Conservation (phyloP, 2,329 filamentous ascomycete species). For the Fusarium foetens region DNA sequence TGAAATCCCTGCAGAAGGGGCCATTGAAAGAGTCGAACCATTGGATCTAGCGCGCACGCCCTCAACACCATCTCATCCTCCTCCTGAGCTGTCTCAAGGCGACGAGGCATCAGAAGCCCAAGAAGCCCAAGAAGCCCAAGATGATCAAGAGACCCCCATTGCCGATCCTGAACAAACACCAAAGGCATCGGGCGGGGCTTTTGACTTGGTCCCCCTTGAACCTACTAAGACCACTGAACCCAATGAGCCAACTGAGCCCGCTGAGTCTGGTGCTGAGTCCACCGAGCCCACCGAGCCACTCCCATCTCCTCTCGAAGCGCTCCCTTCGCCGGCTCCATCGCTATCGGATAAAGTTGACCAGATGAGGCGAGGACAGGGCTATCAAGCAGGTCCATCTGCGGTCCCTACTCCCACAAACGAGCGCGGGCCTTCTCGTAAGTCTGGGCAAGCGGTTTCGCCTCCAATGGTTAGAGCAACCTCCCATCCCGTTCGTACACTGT, state of each 20-base stretch:
- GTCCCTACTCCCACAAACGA: slow-evolving; percentile 46
- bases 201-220: slow-evolving; percentile 13
- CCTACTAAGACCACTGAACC: background rate
- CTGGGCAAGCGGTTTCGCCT: slow-evolving; percentile 59
- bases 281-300: slow-evolving; percentile 20
- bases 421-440: slow-evolving; percentile 56
- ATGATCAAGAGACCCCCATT: slow-evolving; percentile 17
- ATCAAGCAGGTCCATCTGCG: slow-evolving; percentile 46
- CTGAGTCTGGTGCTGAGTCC: background rate
- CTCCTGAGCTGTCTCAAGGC: slow-evolving; percentile 14
- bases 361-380: slow-evolving; percentile 60
- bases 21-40: slow-evolving; percentile 60
- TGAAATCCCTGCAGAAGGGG: slow-evolving; percentile 46
- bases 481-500: slow-evolving; percentile 59
- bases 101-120: slow-evolving; percentile 4
- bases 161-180: slow-evolving; percentile 41
- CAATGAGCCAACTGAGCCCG: background rate
- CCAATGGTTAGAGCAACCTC: slow-evolving; percentile 65
- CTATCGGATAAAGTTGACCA: slow-evolving; percentile 62
- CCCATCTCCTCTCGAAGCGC: slow-evolving; percentile 29
- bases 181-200: slow-evolving; percentile 19
- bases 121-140: background rate
- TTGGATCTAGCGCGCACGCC: slow-evolving; percentile 60
- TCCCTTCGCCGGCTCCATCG: slow-evolving; percentile 26
- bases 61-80: slow-evolving; percentile 35